phyloP scores from a whole-genome alignment of 1,139 yeast genomes.

The Lodderomyces parapsilosis region DNA sequence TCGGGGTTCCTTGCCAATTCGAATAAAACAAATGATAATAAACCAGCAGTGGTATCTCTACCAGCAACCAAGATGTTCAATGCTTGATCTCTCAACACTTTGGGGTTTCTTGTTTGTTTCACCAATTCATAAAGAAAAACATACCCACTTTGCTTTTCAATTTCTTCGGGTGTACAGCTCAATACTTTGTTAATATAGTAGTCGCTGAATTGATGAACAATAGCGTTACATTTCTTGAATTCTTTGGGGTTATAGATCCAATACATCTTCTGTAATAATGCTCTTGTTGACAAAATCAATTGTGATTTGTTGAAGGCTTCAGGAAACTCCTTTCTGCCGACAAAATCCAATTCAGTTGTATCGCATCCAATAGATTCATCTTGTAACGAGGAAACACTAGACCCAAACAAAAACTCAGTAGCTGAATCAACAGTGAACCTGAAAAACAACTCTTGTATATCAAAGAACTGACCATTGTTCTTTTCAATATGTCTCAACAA shows the following conservation, averaged over 20 bases:
- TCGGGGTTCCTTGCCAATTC: slow-evolving; percentile 44
- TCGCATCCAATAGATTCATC: slow-evolving; percentile 29
- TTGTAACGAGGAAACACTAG: slow-evolving; percentile 28
- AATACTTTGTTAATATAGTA: slow-evolving; percentile 31
- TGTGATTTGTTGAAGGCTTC: slow-evolving; percentile 31
- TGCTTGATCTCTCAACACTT: slow-evolving; percentile 42
- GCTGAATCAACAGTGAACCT: no score
- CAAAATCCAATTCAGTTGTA: slow-evolving; percentile 17
- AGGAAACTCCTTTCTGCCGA: slow-evolving; percentile 24
- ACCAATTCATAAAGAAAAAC: slow-evolving; percentile 45
- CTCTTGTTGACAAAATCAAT: slow-evolving; percentile 27
- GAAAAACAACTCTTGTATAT: slow-evolving; percentile 36
- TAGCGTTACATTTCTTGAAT: slow-evolving; percentile 20
- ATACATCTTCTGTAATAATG: slow-evolving; percentile 28
- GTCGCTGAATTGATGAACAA: slow-evolving; percentile 30
- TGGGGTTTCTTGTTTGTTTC: slow-evolving; percentile 43
- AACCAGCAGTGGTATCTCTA: no score
- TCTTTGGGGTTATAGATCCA: slow-evolving; percentile 22
- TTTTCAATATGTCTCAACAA: slow-evolving; percentile 32
- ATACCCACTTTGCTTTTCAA: slow-evolving; percentile 31
- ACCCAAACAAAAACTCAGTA: slow-evolving; percentile 43
- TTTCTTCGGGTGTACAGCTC: slow-evolving; percentile 20
- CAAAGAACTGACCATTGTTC: slow-evolving; percentile 25
- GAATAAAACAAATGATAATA: slow-evolving; percentile 38
- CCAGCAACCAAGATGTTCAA: slow-evolving; percentile 47